These are phyloP conservation scores for Sugiyamaella qingdaonensis DNA, from an alignment of 805 yeast species.

Conservation along the genomic window DNA sequence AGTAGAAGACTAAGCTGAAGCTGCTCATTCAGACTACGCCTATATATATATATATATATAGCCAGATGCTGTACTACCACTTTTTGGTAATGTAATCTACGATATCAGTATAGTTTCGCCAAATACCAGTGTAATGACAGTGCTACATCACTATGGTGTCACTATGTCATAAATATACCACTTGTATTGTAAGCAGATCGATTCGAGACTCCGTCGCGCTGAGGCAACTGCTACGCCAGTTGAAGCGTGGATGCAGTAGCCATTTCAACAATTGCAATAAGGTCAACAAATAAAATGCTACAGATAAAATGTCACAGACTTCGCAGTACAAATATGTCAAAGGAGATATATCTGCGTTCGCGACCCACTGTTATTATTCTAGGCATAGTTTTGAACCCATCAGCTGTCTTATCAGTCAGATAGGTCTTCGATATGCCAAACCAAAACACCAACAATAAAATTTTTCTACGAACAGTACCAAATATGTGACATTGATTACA, in stretches of 20 bases:
- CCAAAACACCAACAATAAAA: not conserved
- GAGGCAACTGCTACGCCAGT: too few relatives aligned
- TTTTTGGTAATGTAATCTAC: too few relatives aligned
- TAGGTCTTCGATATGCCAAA: constrained; percentile 7
- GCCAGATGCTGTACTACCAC: too few relatives aligned
- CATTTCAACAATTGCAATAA: not conserved
- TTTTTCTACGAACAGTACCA: not conserved
- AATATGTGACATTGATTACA: too few relatives aligned
- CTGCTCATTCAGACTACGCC: not conserved
- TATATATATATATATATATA: too few relatives aligned
- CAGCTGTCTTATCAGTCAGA: not conserved
- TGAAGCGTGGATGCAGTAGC: too few relatives aligned
- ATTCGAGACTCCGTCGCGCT: too few relatives aligned
- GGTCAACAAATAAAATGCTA: not conserved
- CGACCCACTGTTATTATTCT: constrained; percentile 1
- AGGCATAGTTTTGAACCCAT: constrained; percentile 8
- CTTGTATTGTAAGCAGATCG: too few relatives aligned
- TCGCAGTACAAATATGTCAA: not conserved
- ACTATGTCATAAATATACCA: too few relatives aligned
- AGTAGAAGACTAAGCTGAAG: not conserved
- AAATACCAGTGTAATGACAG: too few relatives aligned
- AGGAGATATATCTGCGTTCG: not conserved
- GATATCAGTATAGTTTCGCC: too few relatives aligned
- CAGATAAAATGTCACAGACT: not conserved
- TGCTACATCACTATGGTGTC: too few relatives aligned